phyloP scores from a whole-genome alignment of 202 grass and related monocot species.

The Musa balbisiana region DNA sequence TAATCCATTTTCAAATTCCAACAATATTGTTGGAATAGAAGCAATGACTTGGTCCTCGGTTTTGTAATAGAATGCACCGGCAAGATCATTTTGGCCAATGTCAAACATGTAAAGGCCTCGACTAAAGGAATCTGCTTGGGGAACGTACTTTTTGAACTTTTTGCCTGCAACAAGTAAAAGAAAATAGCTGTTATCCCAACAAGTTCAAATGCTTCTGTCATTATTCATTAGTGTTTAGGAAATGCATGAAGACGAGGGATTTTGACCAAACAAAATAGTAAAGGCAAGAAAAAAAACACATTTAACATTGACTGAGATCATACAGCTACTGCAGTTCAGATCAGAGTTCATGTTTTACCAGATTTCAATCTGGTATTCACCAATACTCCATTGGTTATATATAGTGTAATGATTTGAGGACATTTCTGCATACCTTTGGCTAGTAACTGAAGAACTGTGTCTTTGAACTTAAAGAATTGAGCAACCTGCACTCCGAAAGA shows the following conservation, averaged over 20 bases:
- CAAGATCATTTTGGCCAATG: constrained; percentile 97
- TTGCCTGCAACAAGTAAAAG: constrained; percentile 44
- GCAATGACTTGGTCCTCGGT: constrained; percentile 86
- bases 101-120: constrained; percentile 96
- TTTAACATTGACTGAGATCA: not conserved
- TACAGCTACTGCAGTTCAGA: not conserved
- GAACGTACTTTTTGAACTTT: constrained; percentile 59
- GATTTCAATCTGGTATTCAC: not conserved
- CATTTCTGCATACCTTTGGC: constrained; percentile 38
- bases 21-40: constrained; percentile 74
- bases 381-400: not conserved
- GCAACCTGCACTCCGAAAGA: constrained; percentile 77
- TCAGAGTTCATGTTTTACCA: not conserved
- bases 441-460: constrained; percentile 58
- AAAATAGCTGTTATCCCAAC: constrained; percentile 19
- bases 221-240: too few species aligned
- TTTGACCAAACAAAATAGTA: too few species aligned
- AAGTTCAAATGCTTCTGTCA: not conserved
- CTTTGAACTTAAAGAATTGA: constrained; percentile 87
- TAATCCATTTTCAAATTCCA: constrained; percentile 83
- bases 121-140: constrained; percentile 58
- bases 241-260: too few species aligned
- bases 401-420: not conserved
- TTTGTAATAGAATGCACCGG: constrained; percentile 78
- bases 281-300: not conserved